A percentile compares a stretch with the other conserved stretches of the same genome.
These are phyloP conservation scores for Patellifolia procumbens DNA, from an alignment of 179 eudicot genomes.

Conservation along the genomic window DNA sequence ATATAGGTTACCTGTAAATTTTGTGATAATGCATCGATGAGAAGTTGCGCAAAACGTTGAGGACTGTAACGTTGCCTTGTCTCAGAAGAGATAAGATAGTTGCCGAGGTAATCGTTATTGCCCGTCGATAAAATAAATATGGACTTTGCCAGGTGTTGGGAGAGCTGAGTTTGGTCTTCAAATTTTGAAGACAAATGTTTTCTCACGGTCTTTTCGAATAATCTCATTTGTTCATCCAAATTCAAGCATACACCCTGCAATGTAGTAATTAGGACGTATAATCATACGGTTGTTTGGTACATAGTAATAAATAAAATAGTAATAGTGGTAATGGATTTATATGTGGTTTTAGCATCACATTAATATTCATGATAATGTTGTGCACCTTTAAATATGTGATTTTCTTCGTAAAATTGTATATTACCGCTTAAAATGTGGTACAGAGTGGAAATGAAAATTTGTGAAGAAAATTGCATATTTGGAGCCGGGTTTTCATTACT, in stretches of 20 bases:
- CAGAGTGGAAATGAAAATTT: too few relatives aligned
- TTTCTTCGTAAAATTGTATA: too few relatives aligned
- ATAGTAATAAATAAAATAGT: too few relatives aligned
- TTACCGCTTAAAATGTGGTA: too few relatives aligned
- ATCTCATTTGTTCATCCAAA: conserved; percentile 41
- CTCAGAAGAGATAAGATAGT: conserved; percentile 36
- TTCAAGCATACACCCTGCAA: conserved; percentile 19
- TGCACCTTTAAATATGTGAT: too few relatives aligned
- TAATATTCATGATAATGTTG: too few relatives aligned
- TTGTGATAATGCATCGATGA: conserved; percentile 36
- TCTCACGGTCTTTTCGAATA: conserved; percentile 38
- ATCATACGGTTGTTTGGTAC: too few relatives aligned
- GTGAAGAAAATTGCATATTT: too few relatives aligned
- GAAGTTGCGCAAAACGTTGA: conserved; percentile 46
- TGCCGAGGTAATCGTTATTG: conserved; percentile 59
- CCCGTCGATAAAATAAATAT: conserved; percentile 47
- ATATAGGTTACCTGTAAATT: conserved; percentile 42
- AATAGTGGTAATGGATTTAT: too few relatives aligned
- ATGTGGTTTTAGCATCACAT: too few relatives aligned
- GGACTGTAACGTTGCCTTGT: conserved; percentile 34
- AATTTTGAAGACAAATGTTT: conserved; percentile 21
- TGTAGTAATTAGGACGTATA: background rate
- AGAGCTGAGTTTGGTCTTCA: conserved; percentile 11
- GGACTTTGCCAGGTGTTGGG: conserved; percentile 45
- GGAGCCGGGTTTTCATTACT: too few relatives aligned